These are phyloP conservation scores for Kodamaea hsintzibuensis DNA, from an alignment of 805 yeast species.

Conservation along the genomic window DNA sequence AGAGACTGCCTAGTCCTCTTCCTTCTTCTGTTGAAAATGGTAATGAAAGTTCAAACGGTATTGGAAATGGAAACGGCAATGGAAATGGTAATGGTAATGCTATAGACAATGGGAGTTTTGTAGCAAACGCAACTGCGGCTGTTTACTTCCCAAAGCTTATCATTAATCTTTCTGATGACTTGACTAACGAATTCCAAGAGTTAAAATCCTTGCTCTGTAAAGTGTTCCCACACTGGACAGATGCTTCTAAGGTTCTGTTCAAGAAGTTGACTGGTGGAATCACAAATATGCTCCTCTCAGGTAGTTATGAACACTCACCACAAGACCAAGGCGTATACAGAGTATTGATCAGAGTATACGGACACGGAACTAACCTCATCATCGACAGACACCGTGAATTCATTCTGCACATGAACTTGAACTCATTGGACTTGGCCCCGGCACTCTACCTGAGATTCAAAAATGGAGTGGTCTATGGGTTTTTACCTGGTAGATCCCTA, in stretches of 20 bases:
- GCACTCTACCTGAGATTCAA: constrained; percentile 65
- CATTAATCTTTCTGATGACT: constrained; percentile 39
- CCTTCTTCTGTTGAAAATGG: not conserved
- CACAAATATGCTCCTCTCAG: constrained; percentile 58
- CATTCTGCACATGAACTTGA: constrained; percentile 64
- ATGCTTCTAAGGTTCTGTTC: constrained; percentile 30
- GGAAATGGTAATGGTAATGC: not conserved
- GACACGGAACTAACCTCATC: constrained; percentile 68
- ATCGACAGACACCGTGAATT: constrained; percentile 76
- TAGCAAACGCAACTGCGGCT: constrained; percentile 22
- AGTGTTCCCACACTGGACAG: constrained; percentile 48
- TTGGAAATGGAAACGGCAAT: not conserved
- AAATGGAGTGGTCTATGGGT: constrained; percentile 75
- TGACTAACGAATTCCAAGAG: constrained; percentile 34
- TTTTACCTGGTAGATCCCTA: constrained; percentile 61
- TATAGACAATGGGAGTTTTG: not conserved
- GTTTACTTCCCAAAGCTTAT: constrained; percentile 48
- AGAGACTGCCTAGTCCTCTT: constrained; percentile 3
- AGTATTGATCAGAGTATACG: constrained; percentile 68
- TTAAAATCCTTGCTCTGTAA: constrained; percentile 39
- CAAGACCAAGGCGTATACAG: constrained; percentile 15
- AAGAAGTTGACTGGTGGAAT: constrained; percentile 61
- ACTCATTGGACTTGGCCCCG: constrained; percentile 65
- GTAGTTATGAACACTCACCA: constrained; percentile 27
- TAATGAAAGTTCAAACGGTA: not conserved